Percentiles rank a stretch among this genome's conserved stretches.
Evolutionary conservation across 495 filamentous ascomycete genomes (phyloP).

Genomic region (Penicillium diatomitis): DNA sequence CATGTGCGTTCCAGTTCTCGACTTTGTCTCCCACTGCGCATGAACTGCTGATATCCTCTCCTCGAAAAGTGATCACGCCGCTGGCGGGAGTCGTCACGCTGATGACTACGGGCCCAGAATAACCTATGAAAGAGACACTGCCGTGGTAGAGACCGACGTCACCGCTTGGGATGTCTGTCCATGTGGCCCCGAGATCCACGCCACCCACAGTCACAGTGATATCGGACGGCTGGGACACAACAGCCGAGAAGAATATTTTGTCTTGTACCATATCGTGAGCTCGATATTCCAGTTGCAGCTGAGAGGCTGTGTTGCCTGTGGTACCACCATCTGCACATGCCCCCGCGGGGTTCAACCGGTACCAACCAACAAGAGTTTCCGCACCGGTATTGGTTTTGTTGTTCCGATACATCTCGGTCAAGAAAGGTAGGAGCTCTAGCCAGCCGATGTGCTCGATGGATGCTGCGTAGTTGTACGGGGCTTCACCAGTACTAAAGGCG

Average conservation of each 20-base stretch:
- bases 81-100: neutral
- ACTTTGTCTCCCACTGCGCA: neutral
- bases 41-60: neutral
- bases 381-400: neutral
- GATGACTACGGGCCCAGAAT: neutral
- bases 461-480: neutral
- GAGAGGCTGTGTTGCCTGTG: conserved; percentile 23
- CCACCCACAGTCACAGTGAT: neutral
- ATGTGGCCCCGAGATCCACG: neutral
- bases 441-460: neutral
- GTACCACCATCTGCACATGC: conserved; percentile 13
- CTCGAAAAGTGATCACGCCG: neutral
- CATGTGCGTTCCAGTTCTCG: neutral
- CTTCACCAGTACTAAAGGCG: neutral
- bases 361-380: neutral
- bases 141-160: neutral
- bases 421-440: neutral
- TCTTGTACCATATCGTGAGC: conserved; percentile 14
- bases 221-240: conserved; percentile 13
- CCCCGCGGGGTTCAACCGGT: neutral
- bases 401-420: neutral
- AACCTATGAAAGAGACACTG: neutral
- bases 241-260: conserved; percentile 23
- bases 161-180: neutral
- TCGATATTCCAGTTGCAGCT: conserved; percentile 12